Conservation (phyloP, 208 protist species). For the Acanthamoeba lenticulata region DNA sequence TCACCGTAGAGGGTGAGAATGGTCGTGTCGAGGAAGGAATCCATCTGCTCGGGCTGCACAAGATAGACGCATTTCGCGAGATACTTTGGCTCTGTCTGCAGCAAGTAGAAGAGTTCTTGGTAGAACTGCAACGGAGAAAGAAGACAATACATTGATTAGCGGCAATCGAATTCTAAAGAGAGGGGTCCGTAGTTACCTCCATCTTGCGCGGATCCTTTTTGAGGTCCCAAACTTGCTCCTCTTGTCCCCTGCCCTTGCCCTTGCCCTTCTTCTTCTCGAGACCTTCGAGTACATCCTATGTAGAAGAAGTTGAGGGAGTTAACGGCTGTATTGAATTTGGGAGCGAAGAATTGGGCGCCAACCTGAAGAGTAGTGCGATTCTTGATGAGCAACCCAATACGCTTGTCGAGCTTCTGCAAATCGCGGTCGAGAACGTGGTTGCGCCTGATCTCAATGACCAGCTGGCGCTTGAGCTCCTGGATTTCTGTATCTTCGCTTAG, state of each 20-base stretch:
- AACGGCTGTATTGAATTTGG: not conserved
- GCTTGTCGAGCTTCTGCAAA: conserved; percentile 84
- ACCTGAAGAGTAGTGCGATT: conserved; percentile 83
- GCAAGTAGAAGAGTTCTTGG: conserved; percentile 86
- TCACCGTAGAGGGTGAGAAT: conserved; percentile 88
- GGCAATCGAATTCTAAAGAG: not conserved
- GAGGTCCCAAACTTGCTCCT: conserved; percentile 71
- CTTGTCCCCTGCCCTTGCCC: conserved; percentile 21
- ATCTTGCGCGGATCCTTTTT: conserved; percentile 77
- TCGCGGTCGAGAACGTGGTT: conserved; percentile 83
- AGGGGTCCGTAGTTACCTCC: not conserved
- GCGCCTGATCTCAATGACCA: conserved; percentile 83
- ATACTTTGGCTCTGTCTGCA: conserved; percentile 88
- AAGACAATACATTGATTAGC: not conserved
- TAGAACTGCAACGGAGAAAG: conserved; percentile 70
- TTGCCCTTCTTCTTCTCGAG: conserved; percentile 65
- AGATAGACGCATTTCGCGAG: conserved; percentile 82
- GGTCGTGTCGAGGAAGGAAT: conserved; percentile 83
- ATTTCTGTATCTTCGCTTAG: conserved; percentile 79
- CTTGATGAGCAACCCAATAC: conserved; percentile 86
- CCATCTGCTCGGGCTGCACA: conserved; percentile 81
- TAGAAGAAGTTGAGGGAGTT: not conserved
- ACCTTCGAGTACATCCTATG: conserved; percentile 62
- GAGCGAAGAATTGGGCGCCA: not conserved
- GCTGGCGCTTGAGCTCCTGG: conserved; percentile 81